Percentiles rank a stretch among this genome's conserved stretches.
phyloP scores from a whole-genome alignment of 176 grass and related monocot species.

The Pontederia crassipes region DNA sequence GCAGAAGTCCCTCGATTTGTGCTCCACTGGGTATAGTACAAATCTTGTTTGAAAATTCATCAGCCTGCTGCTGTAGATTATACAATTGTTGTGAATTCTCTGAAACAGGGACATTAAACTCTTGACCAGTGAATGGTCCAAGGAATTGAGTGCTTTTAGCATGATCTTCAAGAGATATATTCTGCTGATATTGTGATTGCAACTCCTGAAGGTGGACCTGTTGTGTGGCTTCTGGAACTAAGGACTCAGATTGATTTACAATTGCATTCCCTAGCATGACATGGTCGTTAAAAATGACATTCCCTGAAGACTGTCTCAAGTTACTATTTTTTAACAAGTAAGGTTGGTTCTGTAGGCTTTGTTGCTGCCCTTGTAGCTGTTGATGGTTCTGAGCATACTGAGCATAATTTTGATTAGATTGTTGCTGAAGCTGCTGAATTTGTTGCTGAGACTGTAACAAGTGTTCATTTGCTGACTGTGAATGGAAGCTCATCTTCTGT shows the following conservation, averaged over 20 bases:
- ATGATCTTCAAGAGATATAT: slow-evolving; percentile 1
- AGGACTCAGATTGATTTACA: background rate
- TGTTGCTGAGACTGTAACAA: slow-evolving; percentile 43
- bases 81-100: background rate
- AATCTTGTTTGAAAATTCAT: slow-evolving; percentile 2
- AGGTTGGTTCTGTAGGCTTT: slow-evolving; percentile 5
- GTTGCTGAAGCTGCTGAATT: slow-evolving; percentile 56
- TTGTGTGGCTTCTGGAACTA: slow-evolving; percentile 1
- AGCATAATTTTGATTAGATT: slow-evolving; percentile 35
- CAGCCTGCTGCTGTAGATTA: background rate
- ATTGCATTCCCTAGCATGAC: slow-evolving; percentile 5
- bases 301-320: background rate
- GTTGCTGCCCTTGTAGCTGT: slow-evolving; percentile 8
- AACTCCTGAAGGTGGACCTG: background rate
- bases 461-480: slow-evolving; percentile 48
- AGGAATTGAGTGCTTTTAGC: slow-evolving; percentile 1
- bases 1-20: slow-evolving; percentile 20
- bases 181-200: slow-evolving; percentile 7
- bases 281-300: slow-evolving; percentile 3
- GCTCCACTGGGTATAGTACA: background rate
- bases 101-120: slow-evolving; percentile 7
- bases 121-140: slow-evolving; percentile 6
- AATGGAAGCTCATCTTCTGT: slow-evolving; percentile 57
- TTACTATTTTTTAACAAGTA: background rate
- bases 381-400: slow-evolving; percentile 41